Conservation (phyloP, 164 flowering plant genomes). For the Litsea cubeba region DNA sequence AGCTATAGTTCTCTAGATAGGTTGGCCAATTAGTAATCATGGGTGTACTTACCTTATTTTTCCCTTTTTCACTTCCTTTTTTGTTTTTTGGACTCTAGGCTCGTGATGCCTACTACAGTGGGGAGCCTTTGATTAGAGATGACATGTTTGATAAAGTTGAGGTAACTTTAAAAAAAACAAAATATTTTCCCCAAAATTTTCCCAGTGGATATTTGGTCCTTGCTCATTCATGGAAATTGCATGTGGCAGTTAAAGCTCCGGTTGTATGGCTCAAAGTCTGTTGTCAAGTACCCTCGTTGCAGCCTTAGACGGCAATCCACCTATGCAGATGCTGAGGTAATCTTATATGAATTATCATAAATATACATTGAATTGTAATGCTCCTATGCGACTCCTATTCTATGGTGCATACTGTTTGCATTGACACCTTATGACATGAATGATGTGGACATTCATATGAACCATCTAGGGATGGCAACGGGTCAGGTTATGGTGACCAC, state of each 20-base stretch:
- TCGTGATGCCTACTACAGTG: constrained; percentile 84
- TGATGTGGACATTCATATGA: too few species aligned
- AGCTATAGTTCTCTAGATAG: background rate
- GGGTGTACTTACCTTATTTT: background rate
- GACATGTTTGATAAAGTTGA: constrained; percentile 97
- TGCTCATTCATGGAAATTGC: constrained; percentile 1
- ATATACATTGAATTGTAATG: background rate
- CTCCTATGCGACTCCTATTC: too few species aligned
- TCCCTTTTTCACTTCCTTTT: background rate
- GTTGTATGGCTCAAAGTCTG: constrained; percentile 88
- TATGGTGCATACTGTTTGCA: too few species aligned
- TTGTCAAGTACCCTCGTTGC: constrained; percentile 93
- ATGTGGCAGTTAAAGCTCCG: constrained; percentile 64
- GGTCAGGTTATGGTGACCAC: too few species aligned
- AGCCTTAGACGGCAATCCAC: constrained; percentile 76
- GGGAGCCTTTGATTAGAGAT: constrained; percentile 82
- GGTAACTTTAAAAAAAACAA: constrained; percentile 29
- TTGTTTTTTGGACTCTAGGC: constrained; percentile 41
- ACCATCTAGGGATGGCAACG: too few species aligned
- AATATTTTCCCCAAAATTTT: background rate
- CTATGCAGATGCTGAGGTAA: constrained; percentile 97
- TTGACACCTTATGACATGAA: too few species aligned
- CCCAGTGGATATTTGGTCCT: background rate
- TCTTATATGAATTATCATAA: constrained; percentile 8
- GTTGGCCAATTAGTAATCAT: too few species aligned